phyloP scores from a whole-genome alignment of 306 rosid genomes.

The Vigna angularis region DNA sequence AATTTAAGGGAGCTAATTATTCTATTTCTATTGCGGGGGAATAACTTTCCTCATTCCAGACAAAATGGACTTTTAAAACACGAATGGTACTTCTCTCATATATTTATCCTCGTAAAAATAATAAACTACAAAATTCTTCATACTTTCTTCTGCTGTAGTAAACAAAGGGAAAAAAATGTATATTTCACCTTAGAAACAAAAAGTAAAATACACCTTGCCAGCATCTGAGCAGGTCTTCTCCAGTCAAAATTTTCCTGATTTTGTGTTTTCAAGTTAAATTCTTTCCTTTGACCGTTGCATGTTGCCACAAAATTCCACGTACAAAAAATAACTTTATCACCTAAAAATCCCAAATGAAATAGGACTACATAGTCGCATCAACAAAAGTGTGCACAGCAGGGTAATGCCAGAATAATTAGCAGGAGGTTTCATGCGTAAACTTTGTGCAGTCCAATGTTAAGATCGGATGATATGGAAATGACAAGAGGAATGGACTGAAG shows the following conservation, averaged over 20 bases:
- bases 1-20: background rate
- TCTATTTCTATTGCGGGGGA: background rate
- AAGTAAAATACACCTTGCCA: conserved; percentile 10
- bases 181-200: background rate
- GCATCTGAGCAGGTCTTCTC: conserved; percentile 5
- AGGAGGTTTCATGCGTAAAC: conserved; percentile 42
- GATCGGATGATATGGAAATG: conserved; percentile 92
- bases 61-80: background rate
- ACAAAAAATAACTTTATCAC: background rate
- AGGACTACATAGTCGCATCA: conserved; percentile 5
- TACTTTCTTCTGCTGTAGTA: background rate
- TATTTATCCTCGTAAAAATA: background rate
- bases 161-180: background rate
- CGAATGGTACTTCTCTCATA: background rate
- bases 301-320: conserved; percentile 33
- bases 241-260: conserved; percentile 37
- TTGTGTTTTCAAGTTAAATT: conserved; percentile 1
- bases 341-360: conserved; percentile 2
- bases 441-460: conserved; percentile 86
- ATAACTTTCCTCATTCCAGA: background rate
- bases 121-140: background rate
- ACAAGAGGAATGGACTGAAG: conserved; percentile 82
- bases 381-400: conserved; percentile 27
- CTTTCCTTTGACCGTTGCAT: background rate
- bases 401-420: background rate